Evolutionary conservation across 305 asterid species (phyloP).

Genomic region (Withania somnifera): DNA sequence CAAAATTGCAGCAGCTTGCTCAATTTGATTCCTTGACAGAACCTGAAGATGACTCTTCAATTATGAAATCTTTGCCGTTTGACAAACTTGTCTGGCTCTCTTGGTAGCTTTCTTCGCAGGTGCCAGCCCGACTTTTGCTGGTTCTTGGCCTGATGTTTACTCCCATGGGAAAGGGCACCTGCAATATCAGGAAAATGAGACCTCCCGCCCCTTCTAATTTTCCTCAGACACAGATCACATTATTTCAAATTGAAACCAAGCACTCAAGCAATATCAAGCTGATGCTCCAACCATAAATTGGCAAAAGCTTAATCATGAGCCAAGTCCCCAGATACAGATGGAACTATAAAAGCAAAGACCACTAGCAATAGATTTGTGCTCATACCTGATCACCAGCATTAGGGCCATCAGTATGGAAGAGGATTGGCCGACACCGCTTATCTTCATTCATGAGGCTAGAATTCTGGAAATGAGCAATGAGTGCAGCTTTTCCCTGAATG

Average conservation of each 20-base stretch:
- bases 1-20: conserved; percentile 31
- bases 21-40: conserved; percentile 67
- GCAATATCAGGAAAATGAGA: conserved; percentile 10
- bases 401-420: conserved; percentile 96
- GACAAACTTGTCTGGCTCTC: conserved; percentile 29
- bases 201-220: neutral
- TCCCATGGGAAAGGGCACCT: conserved; percentile 99
- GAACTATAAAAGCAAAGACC: conserved; percentile 1
- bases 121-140: conserved; percentile 47
- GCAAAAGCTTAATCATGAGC: neutral
- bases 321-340: conserved; percentile 1
- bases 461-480: conserved; percentile 96
- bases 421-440: conserved; percentile 96
- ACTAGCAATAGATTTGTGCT: neutral
- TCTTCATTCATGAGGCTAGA: conserved; percentile 99
- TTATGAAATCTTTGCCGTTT: conserved; percentile 43
- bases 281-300: neutral
- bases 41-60: conserved; percentile 53
- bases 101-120: conserved; percentile 53
- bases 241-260: neutral
- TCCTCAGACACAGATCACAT: neutral
- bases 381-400: conserved; percentile 99
- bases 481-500: conserved; percentile 96
- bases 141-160: conserved; percentile 65
- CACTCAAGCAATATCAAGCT: neutral